phyloP scores from a whole-genome alignment of 345 rosid species.

The Sonneratia alba region DNA sequence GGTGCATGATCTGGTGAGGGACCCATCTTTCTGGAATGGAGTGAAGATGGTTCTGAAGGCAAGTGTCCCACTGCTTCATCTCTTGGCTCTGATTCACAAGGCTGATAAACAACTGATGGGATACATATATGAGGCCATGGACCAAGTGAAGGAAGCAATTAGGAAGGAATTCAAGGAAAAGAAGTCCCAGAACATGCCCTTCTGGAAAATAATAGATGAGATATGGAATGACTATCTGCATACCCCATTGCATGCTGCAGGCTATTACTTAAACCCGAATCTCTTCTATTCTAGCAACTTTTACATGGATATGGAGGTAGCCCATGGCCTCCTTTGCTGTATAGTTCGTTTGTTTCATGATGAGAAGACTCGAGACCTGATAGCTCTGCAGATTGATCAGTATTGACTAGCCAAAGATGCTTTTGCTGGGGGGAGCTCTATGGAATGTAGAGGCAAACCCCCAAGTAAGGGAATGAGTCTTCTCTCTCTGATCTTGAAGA shows the following conservation, averaged over 20 bases:
- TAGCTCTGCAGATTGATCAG: constrained; percentile 31
- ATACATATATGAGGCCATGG: constrained; percentile 54
- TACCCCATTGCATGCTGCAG: constrained; percentile 61
- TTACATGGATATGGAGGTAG: constrained; percentile 33
- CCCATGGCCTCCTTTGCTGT: constrained; percentile 33
- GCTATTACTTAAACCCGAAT: constrained; percentile 49
- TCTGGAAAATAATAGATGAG: constrained; percentile 55
- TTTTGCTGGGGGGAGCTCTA: constrained; percentile 34
- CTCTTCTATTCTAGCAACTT: constrained; percentile 44
- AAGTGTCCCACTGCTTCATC: constrained; percentile 34
- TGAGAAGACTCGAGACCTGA: constrained; percentile 14
- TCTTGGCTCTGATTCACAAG: constrained; percentile 23
- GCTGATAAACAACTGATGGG: constrained; percentile 35
- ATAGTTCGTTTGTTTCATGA: constrained; percentile 29
- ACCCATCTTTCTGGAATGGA: constrained; percentile 37
- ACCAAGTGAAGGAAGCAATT: constrained; percentile 46
- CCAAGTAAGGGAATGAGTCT: constrained; percentile 28
- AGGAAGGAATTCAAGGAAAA: constrained; percentile 19
- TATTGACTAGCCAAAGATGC: constrained; percentile 30
- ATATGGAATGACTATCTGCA: constrained; percentile 43
- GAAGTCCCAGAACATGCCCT: constrained; percentile 22
- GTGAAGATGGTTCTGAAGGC: constrained; percentile 35
- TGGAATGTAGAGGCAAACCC: constrained; percentile 22
- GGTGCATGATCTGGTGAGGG: constrained; percentile 24
- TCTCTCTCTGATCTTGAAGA: not conserved